Conservation (phyloP, 345 rosid species). For the Populus pruinosa region DNA sequence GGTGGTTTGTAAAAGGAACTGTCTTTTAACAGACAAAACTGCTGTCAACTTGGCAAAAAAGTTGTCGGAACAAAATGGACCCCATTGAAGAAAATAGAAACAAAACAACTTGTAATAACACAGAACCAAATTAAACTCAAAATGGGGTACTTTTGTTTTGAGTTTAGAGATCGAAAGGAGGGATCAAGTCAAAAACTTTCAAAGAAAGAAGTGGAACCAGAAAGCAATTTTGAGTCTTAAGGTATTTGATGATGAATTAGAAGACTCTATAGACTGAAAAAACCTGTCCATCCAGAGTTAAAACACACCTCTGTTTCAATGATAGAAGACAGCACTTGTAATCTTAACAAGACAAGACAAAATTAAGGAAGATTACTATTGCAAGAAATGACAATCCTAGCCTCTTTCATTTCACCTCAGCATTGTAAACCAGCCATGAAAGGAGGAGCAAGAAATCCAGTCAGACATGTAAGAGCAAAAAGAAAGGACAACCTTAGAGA, state of each 20-base stretch:
- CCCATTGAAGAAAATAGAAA: neutral
- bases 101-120: neutral
- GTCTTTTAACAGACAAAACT: neutral
- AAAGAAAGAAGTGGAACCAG: slow-evolving; percentile 14
- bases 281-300: neutral
- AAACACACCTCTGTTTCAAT: neutral
- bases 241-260: neutral
- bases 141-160: neutral
- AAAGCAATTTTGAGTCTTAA: neutral
- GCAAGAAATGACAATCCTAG: neutral
- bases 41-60: neutral
- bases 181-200: neutral
- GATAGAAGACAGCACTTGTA: neutral
- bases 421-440: neutral
- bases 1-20: neutral
- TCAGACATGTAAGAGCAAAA: neutral
- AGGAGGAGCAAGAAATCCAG: neutral
- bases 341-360: neutral
- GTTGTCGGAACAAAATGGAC: neutral
- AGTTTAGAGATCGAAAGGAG: neutral
- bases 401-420: neutral
- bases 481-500: neutral
- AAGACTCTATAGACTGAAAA: neutral
- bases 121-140: neutral
- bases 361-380: neutral